Evolutionary conservation across 2,329 filamentous ascomycete species (phyloP).

Genomic region (Ramichloridium luteum): DNA sequence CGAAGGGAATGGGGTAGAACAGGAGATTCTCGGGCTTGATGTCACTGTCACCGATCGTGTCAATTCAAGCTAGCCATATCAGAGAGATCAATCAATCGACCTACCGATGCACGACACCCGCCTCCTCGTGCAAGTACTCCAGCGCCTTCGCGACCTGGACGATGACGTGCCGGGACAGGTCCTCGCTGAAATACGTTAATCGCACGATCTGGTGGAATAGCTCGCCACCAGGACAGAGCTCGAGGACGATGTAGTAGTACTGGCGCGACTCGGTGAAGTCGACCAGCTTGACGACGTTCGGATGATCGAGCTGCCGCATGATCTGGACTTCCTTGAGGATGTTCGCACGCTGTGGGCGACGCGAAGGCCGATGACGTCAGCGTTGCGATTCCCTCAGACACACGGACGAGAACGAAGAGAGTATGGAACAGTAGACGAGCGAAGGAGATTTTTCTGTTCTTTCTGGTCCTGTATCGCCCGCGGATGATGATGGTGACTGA

Average conservation of each 20-base stretch:
- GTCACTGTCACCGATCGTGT: too few relatives aligned
- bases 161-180: conserved; percentile 89
- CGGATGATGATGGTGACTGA: conserved; percentile 2
- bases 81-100: conserved; percentile 21
- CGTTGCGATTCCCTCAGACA: too few relatives aligned
- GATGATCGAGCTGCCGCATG: conserved; percentile 92
- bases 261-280: conserved; percentile 88
- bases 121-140: conserved; percentile 87
- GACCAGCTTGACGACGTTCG: conserved; percentile 86
- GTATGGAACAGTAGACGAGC: conserved; percentile 6
- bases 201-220: conserved; percentile 97
- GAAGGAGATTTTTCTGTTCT: not conserved
- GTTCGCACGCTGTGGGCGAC: conserved; percentile 87
- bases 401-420: conserved; percentile 7
- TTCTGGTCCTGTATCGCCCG: too few relatives aligned
- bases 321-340: conserved; percentile 98
- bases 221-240: conserved; percentile 89
- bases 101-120: conserved; percentile 92
- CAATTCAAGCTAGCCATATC: too few relatives aligned
- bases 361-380: conserved; percentile 29
- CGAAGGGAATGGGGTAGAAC: conserved; percentile 73
- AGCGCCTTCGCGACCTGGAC: conserved; percentile 87
- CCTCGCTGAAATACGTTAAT: conserved; percentile 95
- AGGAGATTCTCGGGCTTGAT: conserved; percentile 98
- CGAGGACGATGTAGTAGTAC: conserved; percentile 95